phyloP scores from a whole-genome alignment of 305 asterid genomes.

The Fraxinus ornus region DNA sequence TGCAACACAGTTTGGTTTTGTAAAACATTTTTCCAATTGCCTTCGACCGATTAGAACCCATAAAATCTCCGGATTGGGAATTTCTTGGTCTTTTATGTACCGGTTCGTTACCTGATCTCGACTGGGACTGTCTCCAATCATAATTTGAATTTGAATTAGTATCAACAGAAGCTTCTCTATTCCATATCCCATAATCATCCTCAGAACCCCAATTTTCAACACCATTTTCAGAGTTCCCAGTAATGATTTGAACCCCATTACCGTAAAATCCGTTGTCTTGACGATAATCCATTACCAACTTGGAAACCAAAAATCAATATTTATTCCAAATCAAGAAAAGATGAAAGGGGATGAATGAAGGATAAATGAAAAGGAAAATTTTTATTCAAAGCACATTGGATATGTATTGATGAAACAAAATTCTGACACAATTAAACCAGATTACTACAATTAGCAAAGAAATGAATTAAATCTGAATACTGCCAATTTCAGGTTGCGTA shows the following conservation, averaged over 20 bases:
- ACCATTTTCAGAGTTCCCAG: slow-evolving; percentile 43
- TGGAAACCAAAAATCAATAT: slow-evolving; percentile 12
- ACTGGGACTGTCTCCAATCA: slow-evolving; percentile 51
- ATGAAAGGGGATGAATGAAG: neutral
- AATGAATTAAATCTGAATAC: neutral
- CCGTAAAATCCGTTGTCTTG: slow-evolving; percentile 51
- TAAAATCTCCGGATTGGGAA: slow-evolving; percentile 36
- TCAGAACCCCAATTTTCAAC: slow-evolving; percentile 57
- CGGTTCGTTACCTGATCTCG: slow-evolving; percentile 52
- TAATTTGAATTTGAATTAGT: slow-evolving; percentile 40
- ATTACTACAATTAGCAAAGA: neutral
- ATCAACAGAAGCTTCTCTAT: slow-evolving; percentile 42
- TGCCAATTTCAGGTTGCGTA: neutral
- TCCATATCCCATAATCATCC: slow-evolving; percentile 76
- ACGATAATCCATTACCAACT: slow-evolving; percentile 51
- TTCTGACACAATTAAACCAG: neutral
- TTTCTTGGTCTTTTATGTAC: slow-evolving; percentile 53
- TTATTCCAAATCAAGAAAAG: slow-evolving; percentile 19
- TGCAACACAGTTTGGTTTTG: slow-evolving; percentile 74
- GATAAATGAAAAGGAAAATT: neutral
- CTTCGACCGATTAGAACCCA: slow-evolving; percentile 33
- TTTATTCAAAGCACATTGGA: neutral
- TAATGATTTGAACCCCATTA: slow-evolving; percentile 51
- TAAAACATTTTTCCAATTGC: slow-evolving; percentile 76
- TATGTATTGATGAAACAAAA: neutral